Conservation (phyloP, 179 eudicot species). For the Amaranthus tricolor region DNA sequence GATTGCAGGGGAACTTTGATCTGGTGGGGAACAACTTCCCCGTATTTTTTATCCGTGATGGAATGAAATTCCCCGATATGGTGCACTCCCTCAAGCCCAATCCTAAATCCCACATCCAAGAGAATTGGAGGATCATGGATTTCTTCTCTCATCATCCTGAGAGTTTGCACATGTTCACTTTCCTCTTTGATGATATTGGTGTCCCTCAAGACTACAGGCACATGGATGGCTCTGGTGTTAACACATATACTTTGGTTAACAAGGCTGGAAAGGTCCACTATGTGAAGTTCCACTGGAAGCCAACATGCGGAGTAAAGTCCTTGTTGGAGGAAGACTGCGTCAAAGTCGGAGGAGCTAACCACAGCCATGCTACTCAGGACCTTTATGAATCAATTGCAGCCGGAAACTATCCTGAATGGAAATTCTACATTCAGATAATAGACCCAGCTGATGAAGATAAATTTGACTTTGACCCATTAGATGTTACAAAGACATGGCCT, state of each 20-base stretch:
- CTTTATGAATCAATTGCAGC: constrained; percentile 45
- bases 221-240: constrained; percentile 54
- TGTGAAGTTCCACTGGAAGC: constrained; percentile 54
- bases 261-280: constrained; percentile 44
- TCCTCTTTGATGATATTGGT: constrained; percentile 48
- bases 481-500: constrained; percentile 54
- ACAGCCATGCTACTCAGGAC: constrained; percentile 55
- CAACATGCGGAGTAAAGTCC: constrained; percentile 49
- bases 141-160: constrained; percentile 55
- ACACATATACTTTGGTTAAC: constrained; percentile 43
- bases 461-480: constrained; percentile 52
- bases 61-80: constrained; percentile 51
- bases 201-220: constrained; percentile 45
- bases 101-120: constrained; percentile 56
- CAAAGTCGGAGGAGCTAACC: constrained; percentile 48
- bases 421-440: constrained; percentile 37
- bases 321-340: constrained; percentile 45
- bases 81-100: constrained; percentile 50
- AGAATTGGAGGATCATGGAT: constrained; percentile 52
- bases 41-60: constrained; percentile 51
- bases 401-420: constrained; percentile 55
- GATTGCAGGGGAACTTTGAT: constrained; percentile 38
- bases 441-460: constrained; percentile 48
- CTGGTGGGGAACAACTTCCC: constrained; percentile 56
- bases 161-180: constrained; percentile 48